A percentile compares a stretch with the other conserved stretches of the same genome.
phyloP scores from a whole-genome alignment of 495 filamentous ascomycete species.

The Xylaria cubensis region DNA sequence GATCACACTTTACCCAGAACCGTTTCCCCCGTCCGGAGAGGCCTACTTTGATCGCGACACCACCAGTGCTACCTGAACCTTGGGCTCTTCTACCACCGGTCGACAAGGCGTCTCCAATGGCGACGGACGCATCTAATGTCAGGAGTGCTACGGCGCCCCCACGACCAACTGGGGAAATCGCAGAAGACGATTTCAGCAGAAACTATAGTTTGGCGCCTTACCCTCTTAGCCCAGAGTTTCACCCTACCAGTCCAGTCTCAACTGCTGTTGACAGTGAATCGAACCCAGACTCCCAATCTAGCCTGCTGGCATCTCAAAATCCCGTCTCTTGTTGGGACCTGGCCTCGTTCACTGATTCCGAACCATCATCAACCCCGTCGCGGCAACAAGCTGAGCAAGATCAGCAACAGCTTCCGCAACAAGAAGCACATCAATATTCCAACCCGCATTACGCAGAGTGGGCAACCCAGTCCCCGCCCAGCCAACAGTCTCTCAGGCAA shows the following conservation, averaged over 20 bases:
- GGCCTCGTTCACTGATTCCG: not conserved
- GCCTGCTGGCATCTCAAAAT: not conserved
- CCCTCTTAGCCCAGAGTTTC: not conserved
- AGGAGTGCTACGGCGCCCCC: slow-evolving; percentile 51
- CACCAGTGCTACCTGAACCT: slow-evolving; percentile 62
- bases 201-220: not conserved
- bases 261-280: not conserved
- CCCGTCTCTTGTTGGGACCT: not conserved
- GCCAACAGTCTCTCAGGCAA: not conserved
- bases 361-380: too few relatives aligned
- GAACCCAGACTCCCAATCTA: not conserved
- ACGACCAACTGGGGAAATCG: slow-evolving; percentile 73
- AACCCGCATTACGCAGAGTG: not conserved
- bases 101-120: slow-evolving; percentile 77
- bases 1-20: slow-evolving; percentile 38
- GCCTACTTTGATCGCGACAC: not conserved
- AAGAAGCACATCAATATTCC: not conserved
- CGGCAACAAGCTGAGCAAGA: not conserved
- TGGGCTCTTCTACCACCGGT: slow-evolving; percentile 88
- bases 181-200: slow-evolving; percentile 91
- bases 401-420: not conserved
- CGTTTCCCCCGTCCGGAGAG: not conserved
- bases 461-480: not conserved
- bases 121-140: slow-evolving; percentile 45
- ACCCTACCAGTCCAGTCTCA: not conserved